Evolutionary conservation across 176 grass and related monocot species (phyloP), one percentile per base, ranked within the genome.

Genomic region (Metroxylon sagu): DNA sequence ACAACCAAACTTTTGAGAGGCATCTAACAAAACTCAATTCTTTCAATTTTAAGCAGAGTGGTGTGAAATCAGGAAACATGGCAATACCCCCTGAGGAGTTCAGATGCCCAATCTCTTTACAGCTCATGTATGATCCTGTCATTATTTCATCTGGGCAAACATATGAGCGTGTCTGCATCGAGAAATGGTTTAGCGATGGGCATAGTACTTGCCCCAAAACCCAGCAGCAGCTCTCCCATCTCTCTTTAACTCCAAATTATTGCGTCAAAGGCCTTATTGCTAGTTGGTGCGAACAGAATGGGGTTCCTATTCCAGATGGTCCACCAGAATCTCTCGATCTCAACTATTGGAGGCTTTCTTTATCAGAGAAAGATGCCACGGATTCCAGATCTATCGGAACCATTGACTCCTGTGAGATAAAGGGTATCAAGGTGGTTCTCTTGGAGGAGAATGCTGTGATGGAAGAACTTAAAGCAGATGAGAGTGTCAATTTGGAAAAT

Each of bases 101-200:
- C 25, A 78, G 85, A 57, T 95, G 90, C 57, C 90, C 90, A 10
- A 95, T 95, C 61, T 95, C 90, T 8, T 62, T 87, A 74, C 90
- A 90, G 35, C 75, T 95, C 56, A 95, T 95, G 83, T 87, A 81
- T 61, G 90, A 95, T 18, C 90, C 90, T 16, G 86, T 90, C 43
- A 52, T 95, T 15, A 79, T 95, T 15, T 71, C 83, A 52, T 90
- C 90, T 51, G 90, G 90, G 18, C 90, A 95, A 56, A 95, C 90
- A 53, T 95, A 89, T 16, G 90, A 95, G 48, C 82, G 90, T n/a
- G 86, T 74, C 15, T 95, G 86, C 71, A 95, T 95, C 18, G 77
- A 87, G 60, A 95, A 90, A 74, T 95, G 90, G 90, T 84, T 95
- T 54, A 4, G 61, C 18, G 82, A 81, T 4, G 80, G 83, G 19